Evolutionary conservation across 192 early-diverging fungal species (phyloP), one percentile per base, ranked within the genome.

Genomic region (Coemansia sp.): DNA sequence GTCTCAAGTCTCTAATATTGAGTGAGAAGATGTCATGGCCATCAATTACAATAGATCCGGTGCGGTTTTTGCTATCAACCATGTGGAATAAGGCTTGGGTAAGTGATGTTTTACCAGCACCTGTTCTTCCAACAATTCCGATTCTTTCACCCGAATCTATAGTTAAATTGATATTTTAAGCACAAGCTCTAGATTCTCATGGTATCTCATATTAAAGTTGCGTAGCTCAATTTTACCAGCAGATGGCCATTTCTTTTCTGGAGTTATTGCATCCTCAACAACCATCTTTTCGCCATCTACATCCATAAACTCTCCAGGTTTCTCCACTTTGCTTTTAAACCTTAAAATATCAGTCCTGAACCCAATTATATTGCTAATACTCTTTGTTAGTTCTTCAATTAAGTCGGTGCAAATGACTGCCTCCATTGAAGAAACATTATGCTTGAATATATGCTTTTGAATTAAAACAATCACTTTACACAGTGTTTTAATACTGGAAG

Each of bases 1-100:
- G 61, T 92, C 92, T 92, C 26, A 94, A 39, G 18, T 85, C 80
- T 4, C 72, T 71, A 69, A 92, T 92, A 54, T 84, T 84, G 53
- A 87, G 72, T 37, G 75, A 82, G 44, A 61, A 54, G 47, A 81
- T 87, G 59, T 87, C 85, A 40, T 86, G 60, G 26, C 78, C 75
- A 44, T 88, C 87, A 39, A 88, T 86, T 1, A 57, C 26, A 26
- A 88, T 85, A 13, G 57, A 60, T 16, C 86, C 85, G 2, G 47
- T 19, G 26, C 26, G 3, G 9, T 16, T 44, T 0, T 61, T 64
- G 18, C 83, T 68, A 48, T 87, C 85, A 64, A 87, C 79, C 48
- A 88, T 74, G n/a, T 85, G 81, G 53, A 88, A 81, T 19, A 88
- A 65, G 5, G 84, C 81, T 18, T 79, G 67, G 2, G 84, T 75